Evolutionary conservation across 371 early-diverging fungal species (phyloP), one percentile per base, ranked within the genome.

Genomic region (Mortierella sp.): DNA sequence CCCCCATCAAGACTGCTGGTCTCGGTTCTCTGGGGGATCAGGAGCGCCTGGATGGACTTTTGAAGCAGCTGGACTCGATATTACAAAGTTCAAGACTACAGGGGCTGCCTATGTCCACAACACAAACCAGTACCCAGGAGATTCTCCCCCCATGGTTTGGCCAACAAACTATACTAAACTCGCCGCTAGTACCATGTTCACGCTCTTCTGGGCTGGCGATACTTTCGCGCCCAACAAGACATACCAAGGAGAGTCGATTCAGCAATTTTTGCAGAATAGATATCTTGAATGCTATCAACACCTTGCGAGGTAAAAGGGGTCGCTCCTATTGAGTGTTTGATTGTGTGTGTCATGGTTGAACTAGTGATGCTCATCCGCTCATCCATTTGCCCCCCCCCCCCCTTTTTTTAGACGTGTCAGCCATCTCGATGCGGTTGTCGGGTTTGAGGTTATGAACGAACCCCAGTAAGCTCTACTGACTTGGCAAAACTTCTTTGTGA

Each of bases 381-480:
- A n/a, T 35, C 88, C 39, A 74, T 89, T 12, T 66, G 85, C 47
- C 87, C 9, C 73, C 84, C 20, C 47, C 71, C 32, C 75, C 72
- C n/a, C n/a, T 30, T 30, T 30, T 22, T 84, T 88, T 66, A 88
- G 89, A 18, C 91, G 95, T 10, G 67, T 95, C 16, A 72, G 67
- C 52, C 87, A 91, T 65, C 72, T 93, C 14, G 87, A 89, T 20
- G 89, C 93, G 3, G 89, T 94, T 6, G 68, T 93, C 22, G 95
- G 93, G 9, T 93, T 92, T 71, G 95, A 95, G 67, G 90, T 93
- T 30, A 90, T 96, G 88, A 96, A 96, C 62, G 96, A 96, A 67
- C 96, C 96, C 10, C 93, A 92, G 83, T 83, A 79, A 59, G 93
- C 89, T 5, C 0, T 9, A 60, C n/a, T 30, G 16, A 3, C 61